phyloP scores from a whole-genome alignment of 2,329 filamentous ascomycete genomes.

The Alternaria consortialis region DNA sequence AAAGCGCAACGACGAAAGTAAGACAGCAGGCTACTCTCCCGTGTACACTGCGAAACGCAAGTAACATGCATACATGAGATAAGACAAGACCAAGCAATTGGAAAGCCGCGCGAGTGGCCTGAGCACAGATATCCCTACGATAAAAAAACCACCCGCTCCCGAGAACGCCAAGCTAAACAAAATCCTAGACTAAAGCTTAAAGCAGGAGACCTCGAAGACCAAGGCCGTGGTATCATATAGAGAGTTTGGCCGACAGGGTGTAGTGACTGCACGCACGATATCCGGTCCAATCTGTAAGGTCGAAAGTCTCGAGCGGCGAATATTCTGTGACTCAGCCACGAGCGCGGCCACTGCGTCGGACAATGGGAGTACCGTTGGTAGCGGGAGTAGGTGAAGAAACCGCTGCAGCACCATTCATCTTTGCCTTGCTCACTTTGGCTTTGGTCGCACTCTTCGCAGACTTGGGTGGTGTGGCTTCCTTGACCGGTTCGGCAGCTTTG shows the following conservation, averaged over 20 bases:
- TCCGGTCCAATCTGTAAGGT: background rate
- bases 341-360: constrained; percentile 34
- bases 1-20: background rate
- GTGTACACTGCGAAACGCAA: background rate
- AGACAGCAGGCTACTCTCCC: background rate
- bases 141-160: constrained; percentile 1
- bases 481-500: constrained; percentile 23
- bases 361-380: constrained; percentile 23
- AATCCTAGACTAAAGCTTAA: constrained; percentile 4
- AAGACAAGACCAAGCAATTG: background rate
- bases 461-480: constrained; percentile 28
- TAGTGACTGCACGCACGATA: background rate
- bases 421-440: constrained; percentile 22
- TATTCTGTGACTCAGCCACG: constrained; percentile 15
- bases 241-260: background rate
- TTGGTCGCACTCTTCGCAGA: constrained; percentile 25
- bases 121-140: background rate
- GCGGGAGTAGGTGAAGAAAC: constrained; percentile 23
- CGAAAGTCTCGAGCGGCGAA: background rate
- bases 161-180: constrained; percentile 8
- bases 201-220: background rate
- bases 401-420: constrained; percentile 20
- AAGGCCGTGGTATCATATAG: constrained; percentile 5
- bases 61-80: background rate
- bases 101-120: background rate